phyloP scores from a whole-genome alignment of 2,329 filamentous ascomycete genomes.

The Cladosporium velox region DNA sequence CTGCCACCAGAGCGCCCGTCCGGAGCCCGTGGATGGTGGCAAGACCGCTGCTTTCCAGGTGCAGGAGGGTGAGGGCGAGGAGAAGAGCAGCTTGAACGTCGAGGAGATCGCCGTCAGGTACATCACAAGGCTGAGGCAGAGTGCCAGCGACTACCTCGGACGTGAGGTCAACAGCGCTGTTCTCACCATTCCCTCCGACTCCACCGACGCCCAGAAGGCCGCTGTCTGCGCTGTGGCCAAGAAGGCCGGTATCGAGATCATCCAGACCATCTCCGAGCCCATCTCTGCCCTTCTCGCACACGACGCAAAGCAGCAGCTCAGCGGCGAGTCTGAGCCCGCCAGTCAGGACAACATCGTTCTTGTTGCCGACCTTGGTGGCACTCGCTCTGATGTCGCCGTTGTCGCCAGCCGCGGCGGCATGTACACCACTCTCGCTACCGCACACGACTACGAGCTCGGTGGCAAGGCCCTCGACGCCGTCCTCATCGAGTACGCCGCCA shows the following conservation, averaged over 20 bases:
- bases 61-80: conserved; percentile 64
- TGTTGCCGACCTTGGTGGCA: conserved; percentile 90
- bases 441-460: conserved; percentile 92
- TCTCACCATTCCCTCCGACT: conserved; percentile 91
- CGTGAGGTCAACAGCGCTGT: conserved; percentile 94
- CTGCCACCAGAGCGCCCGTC: conserved; percentile 90
- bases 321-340: conserved; percentile 65
- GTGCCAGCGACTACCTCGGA: conserved; percentile 88
- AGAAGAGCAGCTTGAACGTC: conserved; percentile 69
- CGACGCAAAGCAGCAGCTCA: conserved; percentile 60
- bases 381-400: conserved; percentile 86
- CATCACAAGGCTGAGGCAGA: conserved; percentile 75
- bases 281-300: conserved; percentile 87
- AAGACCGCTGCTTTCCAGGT: conserved; percentile 72
- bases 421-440: conserved; percentile 91
- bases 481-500: conserved; percentile 93
- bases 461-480: conserved; percentile 85
- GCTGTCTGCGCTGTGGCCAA: conserved; percentile 77
- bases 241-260: conserved; percentile 79
- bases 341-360: conserved; percentile 85
- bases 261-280: conserved; percentile 92
- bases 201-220: conserved; percentile 80
- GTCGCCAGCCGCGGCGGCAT: conserved; percentile 90
- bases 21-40: conserved; percentile 69
- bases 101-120: conserved; percentile 83